phyloP scores from a whole-genome alignment of 2,329 filamentous ascomycete species.

The Fusarium coicis region DNA sequence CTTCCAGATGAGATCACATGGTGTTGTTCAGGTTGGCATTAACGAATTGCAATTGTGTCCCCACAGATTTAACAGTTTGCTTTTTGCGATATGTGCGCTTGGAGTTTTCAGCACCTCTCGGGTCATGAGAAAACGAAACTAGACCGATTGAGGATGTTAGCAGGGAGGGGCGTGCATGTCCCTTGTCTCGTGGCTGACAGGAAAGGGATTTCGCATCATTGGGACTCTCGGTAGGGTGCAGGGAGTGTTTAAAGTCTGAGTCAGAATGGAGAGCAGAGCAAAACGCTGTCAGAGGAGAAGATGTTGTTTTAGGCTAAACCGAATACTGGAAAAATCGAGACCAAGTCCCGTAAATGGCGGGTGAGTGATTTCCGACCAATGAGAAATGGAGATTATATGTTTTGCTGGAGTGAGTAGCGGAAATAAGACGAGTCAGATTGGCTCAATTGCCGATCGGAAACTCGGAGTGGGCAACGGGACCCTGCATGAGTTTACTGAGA shows the following conservation, averaged over 20 bases:
- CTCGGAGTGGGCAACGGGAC: conserved; percentile 14
- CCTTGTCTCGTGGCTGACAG: conserved; percentile 1
- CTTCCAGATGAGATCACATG: conserved; percentile 24
- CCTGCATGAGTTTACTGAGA: conserved; percentile 29
- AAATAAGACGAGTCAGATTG: conserved; percentile 30
- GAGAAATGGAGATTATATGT: not conserved
- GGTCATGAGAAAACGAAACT: conserved; percentile 31
- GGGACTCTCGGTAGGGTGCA: not conserved
- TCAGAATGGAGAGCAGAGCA: conserved; percentile 7
- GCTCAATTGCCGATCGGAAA: conserved; percentile 36
- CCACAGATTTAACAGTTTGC: not conserved
- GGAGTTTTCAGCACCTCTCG: conserved; percentile 7
- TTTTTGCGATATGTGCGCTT: conserved; percentile 32
- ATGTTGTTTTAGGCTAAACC: conserved; percentile 31
- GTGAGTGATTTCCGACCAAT: conserved; percentile 4
- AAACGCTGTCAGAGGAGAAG: not conserved
- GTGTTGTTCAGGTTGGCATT: not conserved
- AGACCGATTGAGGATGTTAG: not conserved
- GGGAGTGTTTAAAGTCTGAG: conserved; percentile 22
- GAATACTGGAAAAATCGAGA: conserved; percentile 27
- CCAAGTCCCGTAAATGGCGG: not conserved
- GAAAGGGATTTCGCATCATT: conserved; percentile 12
- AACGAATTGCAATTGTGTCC: not conserved
- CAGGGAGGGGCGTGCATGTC: not conserved
- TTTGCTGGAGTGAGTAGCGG: conserved; percentile 7